phyloP scores from a whole-genome alignment of 164 flowering plant genomes.

The Nymphaea colorata region DNA sequence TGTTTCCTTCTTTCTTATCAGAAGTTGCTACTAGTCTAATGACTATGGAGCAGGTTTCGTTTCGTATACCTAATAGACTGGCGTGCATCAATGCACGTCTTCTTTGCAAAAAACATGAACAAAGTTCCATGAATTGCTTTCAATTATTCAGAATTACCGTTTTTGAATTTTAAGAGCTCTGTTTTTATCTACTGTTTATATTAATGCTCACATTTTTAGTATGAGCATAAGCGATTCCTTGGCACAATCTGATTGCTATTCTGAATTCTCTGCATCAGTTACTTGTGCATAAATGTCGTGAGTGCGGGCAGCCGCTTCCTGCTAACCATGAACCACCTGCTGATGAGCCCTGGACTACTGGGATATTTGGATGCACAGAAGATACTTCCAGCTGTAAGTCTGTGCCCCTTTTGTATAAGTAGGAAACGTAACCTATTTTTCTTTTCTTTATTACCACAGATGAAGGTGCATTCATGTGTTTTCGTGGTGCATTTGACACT shows the following conservation, averaged over 20 bases:
- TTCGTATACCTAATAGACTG: no score
- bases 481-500: no score
- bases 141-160: neutral
- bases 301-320: slow-evolving; percentile 81
- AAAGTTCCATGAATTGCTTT: neutral
- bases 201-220: neutral
- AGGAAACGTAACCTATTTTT: neutral
- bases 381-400: slow-evolving; percentile 19
- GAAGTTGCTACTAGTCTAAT: no score
- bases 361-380: slow-evolving; percentile 68
- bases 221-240: neutral
- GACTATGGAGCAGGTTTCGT: no score
- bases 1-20: no score
- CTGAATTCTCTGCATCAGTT: slow-evolving; percentile 20
- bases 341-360: slow-evolving; percentile 83
- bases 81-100: no score
- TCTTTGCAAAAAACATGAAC: no score
- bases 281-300: slow-evolving; percentile 41
- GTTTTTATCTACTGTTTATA: neutral
- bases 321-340: slow-evolving; percentile 66
- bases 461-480: neutral
- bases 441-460: neutral
- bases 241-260: neutral
- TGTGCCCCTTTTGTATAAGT: neutral
- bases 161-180: neutral